These are phyloP conservation scores for Calonectria montana DNA, from an alignment of 2,329 filamentous ascomycete species.

Conservation along the genomic window DNA sequence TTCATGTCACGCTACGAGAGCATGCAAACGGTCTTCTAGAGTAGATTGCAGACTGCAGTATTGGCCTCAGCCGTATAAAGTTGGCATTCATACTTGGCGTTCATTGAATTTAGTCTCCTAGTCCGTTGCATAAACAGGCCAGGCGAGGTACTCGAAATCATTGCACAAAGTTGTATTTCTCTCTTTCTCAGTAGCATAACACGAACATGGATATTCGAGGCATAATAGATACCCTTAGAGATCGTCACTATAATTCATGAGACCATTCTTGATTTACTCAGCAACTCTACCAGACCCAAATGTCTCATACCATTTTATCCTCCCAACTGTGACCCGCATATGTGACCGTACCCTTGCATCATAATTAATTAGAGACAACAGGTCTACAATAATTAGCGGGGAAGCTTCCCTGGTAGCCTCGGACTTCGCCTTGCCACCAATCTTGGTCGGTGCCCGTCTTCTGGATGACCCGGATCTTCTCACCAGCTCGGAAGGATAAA, in stretches of 20 bases:
- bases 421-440: slow-evolving; percentile 28
- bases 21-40: not conserved
- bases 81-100: not conserved
- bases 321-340: not conserved
- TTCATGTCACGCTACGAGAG: not conserved
- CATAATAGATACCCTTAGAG: slow-evolving; percentile 25
- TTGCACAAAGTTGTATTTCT: not conserved
- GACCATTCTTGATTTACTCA: not conserved
- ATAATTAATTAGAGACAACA: slow-evolving; percentile 7
- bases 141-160: not conserved
- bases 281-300: not conserved
- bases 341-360: not conserved
- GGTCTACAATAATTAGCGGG: slow-evolving; percentile 28
- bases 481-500: slow-evolving; percentile 24
- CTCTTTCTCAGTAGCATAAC: not conserved
- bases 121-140: not conserved
- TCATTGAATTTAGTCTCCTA: not conserved
- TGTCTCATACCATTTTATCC: not conserved
- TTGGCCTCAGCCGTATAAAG: not conserved
- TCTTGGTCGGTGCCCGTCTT: slow-evolving; percentile 25
- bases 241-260: not conserved
- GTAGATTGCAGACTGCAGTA: not conserved
- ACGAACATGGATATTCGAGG: not conserved
- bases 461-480: slow-evolving; percentile 22
- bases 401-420: slow-evolving; percentile 18